Evolutionary conservation across 352 stramenopile species (phyloP), one percentile per base, ranked within the genome.

Genomic region (Phytophthora boehmeriae): DNA sequence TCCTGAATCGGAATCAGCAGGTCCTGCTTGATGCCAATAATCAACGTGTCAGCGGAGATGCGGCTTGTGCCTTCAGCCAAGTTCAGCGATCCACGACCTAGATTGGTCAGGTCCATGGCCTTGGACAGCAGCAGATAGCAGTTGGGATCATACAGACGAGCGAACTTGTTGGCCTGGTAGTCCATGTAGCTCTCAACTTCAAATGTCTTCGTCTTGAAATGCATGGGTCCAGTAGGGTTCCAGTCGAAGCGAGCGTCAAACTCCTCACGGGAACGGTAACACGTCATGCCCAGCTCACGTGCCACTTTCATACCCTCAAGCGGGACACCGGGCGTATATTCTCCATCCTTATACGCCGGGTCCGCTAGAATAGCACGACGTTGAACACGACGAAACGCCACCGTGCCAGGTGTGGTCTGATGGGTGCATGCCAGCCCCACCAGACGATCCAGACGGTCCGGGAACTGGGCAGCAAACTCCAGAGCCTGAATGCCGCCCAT

Each of bases 121-220:
- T 96, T 93, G 28, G 88, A 96, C 14, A 96, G 70, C 60, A 95
- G 59, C 50, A 97, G 48, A 65, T 97, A 97, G 73, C 88, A 95
- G 69, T 97, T 96, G 1, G 88, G 83, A 54, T 97, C 89, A 54
- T 86, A 96, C 19, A 85, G 55, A 8, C 84, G 83, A 23, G 87
- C 86, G 51, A 97, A 97, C 62, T 95, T 95, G 59, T 66, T 81
- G 30, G 81, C 88, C 60, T 97, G 85, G 71, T 97, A 93, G 55
- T 93, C 80, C 86, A 97, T 93, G 79, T 97, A 97, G 49, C 74
- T 88, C 70, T 97, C 89, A 0, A 97, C 86, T 27, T 97, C 89
- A 43, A 97, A 97, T 11, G 85, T 95, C 13, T 78, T 56, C n/a
- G 74, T 72, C 58, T 83, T 87, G 51, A 93, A 93, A 38, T 93